Evolutionary conservation across 164 flowering plant species (phyloP), one percentile per base, ranked within the genome.

Genomic region (Liriodendron chinense): DNA sequence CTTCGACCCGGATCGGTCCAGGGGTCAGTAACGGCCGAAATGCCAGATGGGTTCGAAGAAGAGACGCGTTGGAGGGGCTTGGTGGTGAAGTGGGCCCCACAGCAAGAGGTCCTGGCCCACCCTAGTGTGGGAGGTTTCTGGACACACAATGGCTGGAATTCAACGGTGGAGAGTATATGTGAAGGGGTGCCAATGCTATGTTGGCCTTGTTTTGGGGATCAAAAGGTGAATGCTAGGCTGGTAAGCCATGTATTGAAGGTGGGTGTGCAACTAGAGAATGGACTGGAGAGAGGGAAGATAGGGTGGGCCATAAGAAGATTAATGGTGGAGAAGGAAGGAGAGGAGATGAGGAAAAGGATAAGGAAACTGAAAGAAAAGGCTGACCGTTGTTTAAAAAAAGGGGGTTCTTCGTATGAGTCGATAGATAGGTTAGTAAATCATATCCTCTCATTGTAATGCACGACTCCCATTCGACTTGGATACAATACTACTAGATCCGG

Each of bases 181-280:
- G 88, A 86, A 75, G 92, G 87, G 13, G 90, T 86, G 2, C 93
- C 93, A 0, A 83, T 89, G 93, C 70, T 88, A 1, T 88, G 93
- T 64, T 25, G 62, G 68, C 89, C 93, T 14, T 66, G 43, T 80
- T 83, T 80, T 43, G 83, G 79, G 2, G 93, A 88, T 26, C 90
- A 88, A 68, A 71, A 0, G 76, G 80, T 86, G 74, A 84, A 86
- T 48, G 81, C 89, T 0, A 89, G 89, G 75, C 82, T 77, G 43
- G 83, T 81, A 7, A 82, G 80, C 67, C 74, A 84, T 28, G 81
- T 82, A 9, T 88, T 89, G 90, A 75, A 68, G 59, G 78, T 87
- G 9, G 93, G 90, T 0, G 20, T 87, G 77, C 82, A 84, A 23
- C 65, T 88, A 59, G 85, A 81, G 74, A 70, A 66, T 49, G 74